Evolutionary conservation across 805 yeast genomes (phyloP).

Genomic region (Metschnikowia anglica): DNA sequence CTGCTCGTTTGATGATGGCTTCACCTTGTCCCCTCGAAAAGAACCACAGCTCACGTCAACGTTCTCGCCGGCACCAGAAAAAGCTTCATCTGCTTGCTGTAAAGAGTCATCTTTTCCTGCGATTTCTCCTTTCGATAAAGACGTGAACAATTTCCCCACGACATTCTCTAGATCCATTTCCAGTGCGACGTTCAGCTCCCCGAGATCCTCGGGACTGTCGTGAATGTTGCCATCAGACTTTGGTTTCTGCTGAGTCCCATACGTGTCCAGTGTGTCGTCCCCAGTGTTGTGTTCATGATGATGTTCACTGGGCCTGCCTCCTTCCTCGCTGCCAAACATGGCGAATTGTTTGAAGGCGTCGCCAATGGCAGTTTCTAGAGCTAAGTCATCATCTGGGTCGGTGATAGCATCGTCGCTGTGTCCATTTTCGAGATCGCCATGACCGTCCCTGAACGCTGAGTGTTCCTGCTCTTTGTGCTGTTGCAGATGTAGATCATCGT

Average conservation of each 20-base stretch:
- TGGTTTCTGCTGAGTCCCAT: too few relatives aligned
- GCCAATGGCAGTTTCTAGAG: constrained; percentile 36
- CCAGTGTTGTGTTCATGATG: too few relatives aligned
- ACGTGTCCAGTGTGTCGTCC: too few relatives aligned
- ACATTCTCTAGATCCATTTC: constrained; percentile 9
- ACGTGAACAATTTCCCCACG: constrained; percentile 9
- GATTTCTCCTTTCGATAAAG: neutral
- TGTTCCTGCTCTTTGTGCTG: constrained; percentile 7
- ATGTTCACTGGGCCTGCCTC: too few relatives aligned
- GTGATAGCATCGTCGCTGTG: neutral
- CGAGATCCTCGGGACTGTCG: too few relatives aligned
- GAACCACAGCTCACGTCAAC: too few relatives aligned
- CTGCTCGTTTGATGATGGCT: too few relatives aligned
- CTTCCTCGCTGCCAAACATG: constrained; percentile 14
- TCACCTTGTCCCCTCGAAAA: too few relatives aligned
- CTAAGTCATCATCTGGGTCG: constrained; percentile 14
- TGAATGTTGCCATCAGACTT: too few relatives aligned
- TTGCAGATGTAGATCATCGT: constrained; percentile 4
- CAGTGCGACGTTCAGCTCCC: too few relatives aligned
- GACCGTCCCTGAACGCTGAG: neutral
- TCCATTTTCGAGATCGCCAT: neutral
- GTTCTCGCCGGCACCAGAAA: too few relatives aligned
- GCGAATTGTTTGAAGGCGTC: constrained; percentile 38
- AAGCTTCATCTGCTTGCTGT: too few relatives aligned
- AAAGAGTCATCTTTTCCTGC: neutral